Base-by-base conservation (phyloP, 2,329 filamentous ascomycete genomes). In the Catunica adiposa region DNA sequence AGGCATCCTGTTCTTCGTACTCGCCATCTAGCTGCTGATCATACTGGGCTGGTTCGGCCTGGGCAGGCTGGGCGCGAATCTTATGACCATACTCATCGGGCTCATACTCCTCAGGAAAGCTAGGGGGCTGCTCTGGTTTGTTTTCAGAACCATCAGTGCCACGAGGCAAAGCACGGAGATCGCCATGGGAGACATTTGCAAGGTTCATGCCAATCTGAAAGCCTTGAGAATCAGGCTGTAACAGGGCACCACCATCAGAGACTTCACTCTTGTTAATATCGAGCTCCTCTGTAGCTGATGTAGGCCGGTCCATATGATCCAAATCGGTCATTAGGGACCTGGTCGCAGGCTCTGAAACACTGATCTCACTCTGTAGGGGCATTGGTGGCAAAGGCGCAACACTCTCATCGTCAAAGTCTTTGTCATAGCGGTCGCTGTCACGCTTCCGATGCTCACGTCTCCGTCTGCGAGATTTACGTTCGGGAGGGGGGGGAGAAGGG, bases 331-430 rank as follows among this genome's bases (percentile, higher is more conserved):
- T 70, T 55, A 97, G 86, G 0, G 90, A 96, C 15, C 84, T 84
- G 0, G 90, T 97, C 7, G n/a, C 48, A 56, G 96, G 69, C 53
- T 96, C 89, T 0, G 90, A 94, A 44, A 85, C 80, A 61, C 86
- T 84, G 57, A 94, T 79, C 56, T 88, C 86, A 67, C 89, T 95
- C 67, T 85, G 83, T 60, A 95, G 75, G 2, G 90, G 90, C 83
- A 96, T 88, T 4, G 86, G 86, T 5, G 89, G 84, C 3, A 69
- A 67, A 8, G 73, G 73, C 14, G 86, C 78, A 51, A 56, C 59
- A 20, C 80, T 72, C 53, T 79, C 75, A 58, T 77, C 71, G 1
- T 77, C 72, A 4, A 77, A 76, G 9, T 75, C 74, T 11, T 78
- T 75, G 1, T 66, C 65, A 58, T 72, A 71, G 51, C 67, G 69